These are phyloP conservation scores for Globisporangium parvum DNA, from an alignment of 352 stramenopile species.

Conservation along the genomic window DNA sequence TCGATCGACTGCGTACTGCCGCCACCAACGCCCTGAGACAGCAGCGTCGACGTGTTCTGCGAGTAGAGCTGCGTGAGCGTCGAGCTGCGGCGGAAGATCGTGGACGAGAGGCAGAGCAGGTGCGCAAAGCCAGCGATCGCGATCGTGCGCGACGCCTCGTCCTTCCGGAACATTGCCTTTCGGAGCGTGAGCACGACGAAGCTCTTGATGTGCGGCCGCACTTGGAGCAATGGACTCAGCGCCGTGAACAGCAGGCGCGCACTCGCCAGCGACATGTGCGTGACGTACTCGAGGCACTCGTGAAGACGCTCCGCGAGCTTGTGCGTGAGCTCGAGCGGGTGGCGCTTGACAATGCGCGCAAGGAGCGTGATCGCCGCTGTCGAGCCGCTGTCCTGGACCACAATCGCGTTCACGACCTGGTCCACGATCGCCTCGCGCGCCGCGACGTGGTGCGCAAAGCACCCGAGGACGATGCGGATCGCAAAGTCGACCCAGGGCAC, in stretches of 20 bases:
- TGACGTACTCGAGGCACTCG: conserved; percentile 52
- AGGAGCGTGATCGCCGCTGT: conserved; percentile 27
- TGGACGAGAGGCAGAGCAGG: conserved; percentile 31
- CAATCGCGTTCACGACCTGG: conserved; percentile 35
- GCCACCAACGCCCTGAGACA: conserved; percentile 25
- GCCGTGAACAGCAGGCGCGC: conserved; percentile 26
- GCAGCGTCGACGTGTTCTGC: conserved; percentile 27
- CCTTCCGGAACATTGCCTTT: conserved; percentile 61
- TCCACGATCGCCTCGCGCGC: conserved; percentile 30
- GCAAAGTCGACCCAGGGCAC: conserved; percentile 31
- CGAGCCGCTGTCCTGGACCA: conserved; percentile 27
- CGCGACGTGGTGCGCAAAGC: conserved; percentile 35
- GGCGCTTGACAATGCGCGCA: conserved; percentile 30
- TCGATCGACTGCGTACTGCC: conserved; percentile 2
- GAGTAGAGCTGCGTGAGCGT: conserved; percentile 49
- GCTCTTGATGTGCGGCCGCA: conserved; percentile 32
- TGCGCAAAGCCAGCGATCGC: conserved; percentile 40
- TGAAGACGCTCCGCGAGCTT: conserved; percentile 26
- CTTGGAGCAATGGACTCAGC: conserved; percentile 30
- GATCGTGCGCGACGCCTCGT: conserved; percentile 40
- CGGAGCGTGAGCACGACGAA: conserved; percentile 48
- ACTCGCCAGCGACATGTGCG: conserved; percentile 23
- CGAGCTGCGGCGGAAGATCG: conserved; percentile 29
- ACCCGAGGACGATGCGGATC: conserved; percentile 35
- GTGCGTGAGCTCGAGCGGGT: conserved; percentile 30